Percentiles rank a stretch among this genome's conserved stretches.
phyloP scores from a whole-genome alignment of 2,329 filamentous ascomycete species.

The Diaporthe sp. region DNA sequence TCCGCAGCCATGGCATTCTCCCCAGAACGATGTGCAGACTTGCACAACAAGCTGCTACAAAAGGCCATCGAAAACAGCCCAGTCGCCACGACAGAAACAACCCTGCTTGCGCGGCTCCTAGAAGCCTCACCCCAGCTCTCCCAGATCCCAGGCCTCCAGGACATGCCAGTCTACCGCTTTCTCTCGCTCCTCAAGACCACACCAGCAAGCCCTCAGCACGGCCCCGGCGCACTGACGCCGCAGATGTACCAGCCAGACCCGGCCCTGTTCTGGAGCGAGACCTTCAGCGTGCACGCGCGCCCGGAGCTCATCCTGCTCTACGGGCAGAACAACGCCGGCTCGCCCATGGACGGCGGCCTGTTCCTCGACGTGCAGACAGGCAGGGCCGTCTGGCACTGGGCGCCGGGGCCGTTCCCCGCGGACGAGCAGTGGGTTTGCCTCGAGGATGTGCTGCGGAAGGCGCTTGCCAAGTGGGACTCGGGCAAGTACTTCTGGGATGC shows the following conservation, averaged over 20 bases:
- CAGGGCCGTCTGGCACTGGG: neutral
- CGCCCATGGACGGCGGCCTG: neutral
- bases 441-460: neutral
- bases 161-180: neutral
- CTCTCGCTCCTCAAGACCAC: neutral
- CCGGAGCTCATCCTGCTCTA: neutral
- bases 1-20: neutral
- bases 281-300: neutral
- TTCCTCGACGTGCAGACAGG: neutral
- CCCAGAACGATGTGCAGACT: neutral
- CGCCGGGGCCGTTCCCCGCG: neutral
- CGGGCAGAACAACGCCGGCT: conserved; percentile 5
- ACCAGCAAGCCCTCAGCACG: neutral
- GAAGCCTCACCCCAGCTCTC: neutral
- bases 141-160: neutral
- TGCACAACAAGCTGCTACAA: neutral
- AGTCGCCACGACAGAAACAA: neutral
- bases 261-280: neutral
- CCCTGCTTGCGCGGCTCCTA: neutral
- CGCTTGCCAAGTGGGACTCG: neutral
- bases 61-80: neutral
- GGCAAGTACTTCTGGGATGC: neutral
- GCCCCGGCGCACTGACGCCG: neutral
- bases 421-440: neutral
- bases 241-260: neutral